A percentile compares a stretch with the other conserved stretches of the same genome.
These are phyloP conservation scores for Phialophora tarda DNA, from an alignment of 2,329 filamentous ascomycete genomes.

Conservation along the genomic window DNA sequence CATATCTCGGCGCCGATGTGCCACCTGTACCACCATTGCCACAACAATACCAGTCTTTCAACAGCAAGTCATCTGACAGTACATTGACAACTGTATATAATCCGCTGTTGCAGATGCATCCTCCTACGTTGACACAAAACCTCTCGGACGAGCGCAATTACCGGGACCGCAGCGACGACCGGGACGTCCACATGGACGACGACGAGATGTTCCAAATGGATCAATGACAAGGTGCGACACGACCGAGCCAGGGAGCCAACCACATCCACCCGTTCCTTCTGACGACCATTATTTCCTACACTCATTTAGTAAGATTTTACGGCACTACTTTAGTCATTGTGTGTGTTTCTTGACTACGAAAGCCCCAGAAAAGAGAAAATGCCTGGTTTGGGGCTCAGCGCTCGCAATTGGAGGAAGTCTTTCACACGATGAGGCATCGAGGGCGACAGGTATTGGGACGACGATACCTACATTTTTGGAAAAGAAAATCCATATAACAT, in stretches of 20 bases:
- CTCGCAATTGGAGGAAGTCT: slow-evolving; percentile 9
- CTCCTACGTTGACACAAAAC: slow-evolving; percentile 53
- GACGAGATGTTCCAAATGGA: slow-evolving; percentile 99
- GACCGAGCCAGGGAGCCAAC: neutral
- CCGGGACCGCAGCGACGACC: slow-evolving; percentile 70
- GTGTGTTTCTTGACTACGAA: slow-evolving; percentile 22
- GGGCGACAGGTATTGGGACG: slow-evolving; percentile 14
- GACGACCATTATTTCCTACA: slow-evolving; percentile 22
- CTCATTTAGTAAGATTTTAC: slow-evolving; percentile 27
- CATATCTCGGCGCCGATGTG: slow-evolving; percentile 70
- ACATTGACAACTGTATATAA: slow-evolving; percentile 49
- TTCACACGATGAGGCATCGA: neutral
- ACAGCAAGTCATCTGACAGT: slow-evolving; percentile 40
- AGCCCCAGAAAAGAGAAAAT: slow-evolving; percentile 28
- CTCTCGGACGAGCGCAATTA: slow-evolving; percentile 64
- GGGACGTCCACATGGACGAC: slow-evolving; percentile 69
- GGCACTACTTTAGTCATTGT: slow-evolving; percentile 24
- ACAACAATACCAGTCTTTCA: slow-evolving; percentile 47
- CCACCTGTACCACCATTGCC: slow-evolving; percentile 89
- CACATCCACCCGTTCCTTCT: slow-evolving; percentile 14
- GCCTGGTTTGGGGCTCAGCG: slow-evolving; percentile 25
- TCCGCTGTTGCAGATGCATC: slow-evolving; percentile 51
- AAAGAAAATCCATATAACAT: slow-evolving; percentile 25
- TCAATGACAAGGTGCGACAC: slow-evolving; percentile 63
- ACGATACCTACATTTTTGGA: slow-evolving; percentile 20